Evolutionary conservation across 2,329 filamentous ascomycete species (phyloP), one percentile per base, ranked within the genome.

Genomic region (Rutstroemia sydowiana): DNA sequence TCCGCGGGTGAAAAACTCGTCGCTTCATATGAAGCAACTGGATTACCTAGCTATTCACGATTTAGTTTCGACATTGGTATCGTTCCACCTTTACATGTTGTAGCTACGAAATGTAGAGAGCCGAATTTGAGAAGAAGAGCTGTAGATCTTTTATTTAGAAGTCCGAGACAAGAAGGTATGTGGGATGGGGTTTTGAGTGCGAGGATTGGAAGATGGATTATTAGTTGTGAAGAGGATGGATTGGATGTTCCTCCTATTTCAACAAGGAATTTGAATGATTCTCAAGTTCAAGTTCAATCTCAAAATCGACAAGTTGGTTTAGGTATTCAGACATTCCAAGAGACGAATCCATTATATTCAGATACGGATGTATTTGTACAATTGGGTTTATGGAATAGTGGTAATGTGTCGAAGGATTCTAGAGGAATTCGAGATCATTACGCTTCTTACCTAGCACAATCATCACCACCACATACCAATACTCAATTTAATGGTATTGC

Each of bases 41-140:
- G 58, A 26, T 45, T 61, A 11, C 60, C 57, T 18, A 11, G 14
- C 49, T 46, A 65, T 55, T 68, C 70, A 73, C 57, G 63, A 58
- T 86, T 86, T 64, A 81, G 79, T 40, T 75, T 82, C 21, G 80
- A 84, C 46, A 66, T 83, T 10, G 82, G 82, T 16, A 78, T 87
- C 50, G 74, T 87, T 4, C 77, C 81, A 3, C 79, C 81, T 0
- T 71, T 87, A 1, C 85, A 81, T 57, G 74, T 84, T 5, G 77
- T 82, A n/a, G 82, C 79, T 6, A 84, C 79, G 6, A 84, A 84
- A 61, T 86, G 82, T 60, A 75, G 81, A 10, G 76, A 84, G 54
- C 73, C 75, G 0, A 58, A 69, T 1, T 71, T 78, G 31, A 75
- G 83, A 18, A 72, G 79, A 16, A 76, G 78, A 56, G 82, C 83